Conservation (phyloP, 345 rosid genomes). For the Eucalyptus curtisii region DNA sequence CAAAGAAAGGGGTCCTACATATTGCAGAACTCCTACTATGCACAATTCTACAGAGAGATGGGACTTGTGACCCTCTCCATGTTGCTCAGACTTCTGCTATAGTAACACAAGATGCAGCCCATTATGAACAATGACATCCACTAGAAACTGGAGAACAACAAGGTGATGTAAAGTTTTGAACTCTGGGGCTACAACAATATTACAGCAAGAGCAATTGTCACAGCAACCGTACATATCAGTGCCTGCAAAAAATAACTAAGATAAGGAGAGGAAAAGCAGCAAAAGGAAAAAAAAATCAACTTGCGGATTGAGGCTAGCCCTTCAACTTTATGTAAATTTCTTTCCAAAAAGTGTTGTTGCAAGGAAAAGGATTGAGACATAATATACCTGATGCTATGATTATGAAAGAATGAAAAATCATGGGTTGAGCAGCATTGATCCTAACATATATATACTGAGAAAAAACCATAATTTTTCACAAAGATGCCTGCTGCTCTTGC, state of each 20-base stretch:
- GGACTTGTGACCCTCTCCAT: background rate
- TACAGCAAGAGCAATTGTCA: conserved; percentile 27
- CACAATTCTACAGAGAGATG: background rate
- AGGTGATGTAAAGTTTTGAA: background rate
- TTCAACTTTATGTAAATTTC: background rate
- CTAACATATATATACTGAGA: background rate
- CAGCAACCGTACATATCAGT: conserved; percentile 47
- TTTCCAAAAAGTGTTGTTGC: background rate
- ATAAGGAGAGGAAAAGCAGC: background rate
- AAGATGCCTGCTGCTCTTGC: background rate
- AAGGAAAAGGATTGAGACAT: background rate
- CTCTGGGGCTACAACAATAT: conserved; percentile 19
- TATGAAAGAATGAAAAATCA: background rate
- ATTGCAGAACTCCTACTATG: background rate
- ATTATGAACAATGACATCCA: background rate
- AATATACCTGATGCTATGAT: background rate
- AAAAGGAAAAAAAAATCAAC: too few relatives aligned
- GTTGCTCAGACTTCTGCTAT: background rate
- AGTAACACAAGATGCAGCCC: background rate
- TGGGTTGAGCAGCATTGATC: background rate
- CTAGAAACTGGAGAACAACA: background rate
- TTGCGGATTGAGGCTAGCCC: background rate
- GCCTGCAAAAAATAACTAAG: conserved; percentile 47
- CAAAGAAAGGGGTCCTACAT: background rate
- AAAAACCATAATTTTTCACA: background rate